Evolutionary conservation across 2,329 filamentous ascomycete species (phyloP), one percentile per base, ranked within the genome.

Genomic region (Neurospora sp.): DNA sequence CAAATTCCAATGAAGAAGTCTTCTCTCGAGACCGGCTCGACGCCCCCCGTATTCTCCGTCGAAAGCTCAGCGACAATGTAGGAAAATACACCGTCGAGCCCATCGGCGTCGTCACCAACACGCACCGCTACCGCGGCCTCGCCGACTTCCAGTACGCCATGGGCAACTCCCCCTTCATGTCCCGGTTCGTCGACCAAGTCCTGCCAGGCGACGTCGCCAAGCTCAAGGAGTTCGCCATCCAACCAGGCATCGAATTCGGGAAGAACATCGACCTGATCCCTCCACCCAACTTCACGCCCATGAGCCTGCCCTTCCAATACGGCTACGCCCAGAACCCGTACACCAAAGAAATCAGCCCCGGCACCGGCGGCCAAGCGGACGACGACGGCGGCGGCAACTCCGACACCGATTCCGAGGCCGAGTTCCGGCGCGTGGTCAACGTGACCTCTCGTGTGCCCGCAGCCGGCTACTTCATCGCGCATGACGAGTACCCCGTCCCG

Each of bases 131-230:
- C 79, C 88, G 95, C 77, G 87, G 86, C 39, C 84, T 97, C 73
- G 90, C 93, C 8, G 95, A 98, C 79, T 96, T 96, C 76, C 92
- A 96, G 76, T 95, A 90, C 80, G 88, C 92, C 28, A 89, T 91
- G 67, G 84, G 85, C 15, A 85, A 86, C 41, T 90, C 90, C 66
- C 82, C 86, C 0, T 92, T 96, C 78, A 88, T 93, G 75, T 85
- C 85, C 39, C 87, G 89, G 71, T 88, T 97, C 70, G 85, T 87
- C 68, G 85, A 93, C 2, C 87, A 90, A 69, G 83, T 96, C 36
- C 81, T 96, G 6, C 87, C 90, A 1, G 89, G 91, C 72, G 85
- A 92, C 73, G 85, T 87, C 12, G 77, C 82, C 12, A 83, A 83
- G 52, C 77, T 88, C 68, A 84, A 83, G 28, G 79, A 88, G 65